Base-by-base conservation (phyloP, 202 grass and related monocot species). In the Zizania palustris region DNA sequence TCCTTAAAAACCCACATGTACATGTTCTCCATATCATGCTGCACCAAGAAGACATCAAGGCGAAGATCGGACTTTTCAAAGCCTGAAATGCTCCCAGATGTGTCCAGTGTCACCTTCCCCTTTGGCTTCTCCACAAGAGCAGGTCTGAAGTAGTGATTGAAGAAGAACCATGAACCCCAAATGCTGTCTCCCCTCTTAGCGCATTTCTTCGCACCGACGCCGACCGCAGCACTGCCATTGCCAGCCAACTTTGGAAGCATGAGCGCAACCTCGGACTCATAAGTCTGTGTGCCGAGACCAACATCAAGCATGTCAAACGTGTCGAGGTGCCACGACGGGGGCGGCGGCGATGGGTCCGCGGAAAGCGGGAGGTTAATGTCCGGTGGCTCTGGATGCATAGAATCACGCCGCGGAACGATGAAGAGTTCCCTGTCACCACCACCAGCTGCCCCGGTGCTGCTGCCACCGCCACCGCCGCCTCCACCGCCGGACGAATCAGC, bases 1-100 rank as follows among this genome's bases (percentile, higher is more conserved):
- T 93, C 91, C 88, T 90, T 93, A 63, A 93, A 90, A 59, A 86
- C 91, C 91, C 91, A 93, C 91, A 93, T 93, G 85, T 93, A 93
- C 76, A 93, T 75, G 83, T 93, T 93, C 83, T 93, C 91, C 91
- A 90, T 93, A 76, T 93, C 91, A 7, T 93, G 91, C 88, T 90
- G 91, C 58, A 93, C 91, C 10, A 93, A 44, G 80, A 93, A 93
- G 50, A 88, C 76, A 62, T 93, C 91, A 38, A 93, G 88, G 7
- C 85, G 72, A 20, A 93, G 83, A 38, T 90, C 91, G 0, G 85
- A 88, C 83, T 90, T 93, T 12, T 93, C 91, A 9, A 93, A 93
- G 51, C 82, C 79, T 3, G 67, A 73, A 63, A 94, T 66, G 62
- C 77, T 78, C 40, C 84, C 93, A 0, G 78, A 80, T 1, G 87